Base-by-base conservation (phyloP, 2,329 filamentous ascomycete species). In the Paraconiothyrium brasiliense region DNA sequence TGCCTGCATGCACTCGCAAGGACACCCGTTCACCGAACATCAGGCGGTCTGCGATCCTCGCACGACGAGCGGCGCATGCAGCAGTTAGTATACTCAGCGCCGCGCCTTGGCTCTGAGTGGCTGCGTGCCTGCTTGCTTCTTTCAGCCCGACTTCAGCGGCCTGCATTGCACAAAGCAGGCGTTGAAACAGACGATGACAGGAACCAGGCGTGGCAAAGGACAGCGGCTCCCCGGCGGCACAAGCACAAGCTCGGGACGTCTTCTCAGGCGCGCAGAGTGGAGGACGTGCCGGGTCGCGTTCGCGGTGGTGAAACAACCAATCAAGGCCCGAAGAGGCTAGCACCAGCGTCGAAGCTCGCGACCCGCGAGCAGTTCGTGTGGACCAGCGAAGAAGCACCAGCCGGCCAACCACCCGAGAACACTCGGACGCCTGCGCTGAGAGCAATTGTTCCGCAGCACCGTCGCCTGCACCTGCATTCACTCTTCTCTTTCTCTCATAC, bases 351-450 rank as follows among this genome's bases (percentile, higher is more conserved):
- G 37, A 41, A 46, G 52, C 14, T 34, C 52, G 52, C 37, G 30
- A 14, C 37, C 24, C 39, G 43, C 54, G 54, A 57, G n/a, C 34
- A 44, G 20, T 47, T 48, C 54, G 39, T 52, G 35, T 35, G 56
- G 35, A 24, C 56, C 24, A 41, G 39, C 46, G 37, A 37, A 8
- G 20, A 24, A 32, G 52, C 52, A 35, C 39, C 27, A 50, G 55
- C 55, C 55, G 44, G 55, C 55, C 55, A 49, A 43, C 55, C 55
- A 46, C 46, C 55, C 55, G 34, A 14, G 20, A 34, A 41, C 47
- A 39, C 32, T 50, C 47, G 46, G 30, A n/a, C 46, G 6, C 35
- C 35, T 43, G 14, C 27, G 14, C 24, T 39, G 16, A 34, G 16
- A 43, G 44, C 55, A 43, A 41, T 44, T 44, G 37, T 57, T 20